A percentile compares a stretch with the other conserved stretches of the same genome.
Conservation (phyloP, 441 rosid species). For the Syzygium malaccense region DNA sequence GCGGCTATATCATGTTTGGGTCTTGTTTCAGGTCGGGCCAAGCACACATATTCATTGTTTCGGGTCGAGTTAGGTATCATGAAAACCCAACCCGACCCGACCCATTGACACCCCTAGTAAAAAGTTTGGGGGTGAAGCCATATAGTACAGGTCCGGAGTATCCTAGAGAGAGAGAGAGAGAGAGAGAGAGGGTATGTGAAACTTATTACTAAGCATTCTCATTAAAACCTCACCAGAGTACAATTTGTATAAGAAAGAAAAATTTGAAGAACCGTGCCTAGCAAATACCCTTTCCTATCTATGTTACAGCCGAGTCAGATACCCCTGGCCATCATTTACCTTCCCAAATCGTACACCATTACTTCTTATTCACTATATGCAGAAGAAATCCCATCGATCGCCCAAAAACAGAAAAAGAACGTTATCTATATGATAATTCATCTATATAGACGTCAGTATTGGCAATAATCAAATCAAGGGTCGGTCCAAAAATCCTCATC, state of each 20-base stretch:
- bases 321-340: neutral
- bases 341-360: neutral
- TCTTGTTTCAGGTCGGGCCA: no score
- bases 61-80: no score
- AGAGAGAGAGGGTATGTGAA: neutral
- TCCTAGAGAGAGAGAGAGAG: neutral
- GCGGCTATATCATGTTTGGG: no score
- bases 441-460: neutral
- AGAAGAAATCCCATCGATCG: neutral
- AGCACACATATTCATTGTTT: no score
- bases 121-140: no score
- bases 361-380: neutral
- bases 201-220: neutral
- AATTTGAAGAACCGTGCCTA: neutral
- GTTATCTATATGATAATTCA: neutral
- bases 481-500: slow-evolving; percentile 1
- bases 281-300: neutral
- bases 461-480: neutral
- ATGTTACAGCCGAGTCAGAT: neutral
- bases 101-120: no score
- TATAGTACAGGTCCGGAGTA: no score
- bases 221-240: neutral
- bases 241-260: neutral
- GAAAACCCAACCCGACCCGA: no score
- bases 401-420: neutral